phyloP scores from a whole-genome alignment of 2,329 filamentous ascomycete species.

The Phyllachora maydis region DNA sequence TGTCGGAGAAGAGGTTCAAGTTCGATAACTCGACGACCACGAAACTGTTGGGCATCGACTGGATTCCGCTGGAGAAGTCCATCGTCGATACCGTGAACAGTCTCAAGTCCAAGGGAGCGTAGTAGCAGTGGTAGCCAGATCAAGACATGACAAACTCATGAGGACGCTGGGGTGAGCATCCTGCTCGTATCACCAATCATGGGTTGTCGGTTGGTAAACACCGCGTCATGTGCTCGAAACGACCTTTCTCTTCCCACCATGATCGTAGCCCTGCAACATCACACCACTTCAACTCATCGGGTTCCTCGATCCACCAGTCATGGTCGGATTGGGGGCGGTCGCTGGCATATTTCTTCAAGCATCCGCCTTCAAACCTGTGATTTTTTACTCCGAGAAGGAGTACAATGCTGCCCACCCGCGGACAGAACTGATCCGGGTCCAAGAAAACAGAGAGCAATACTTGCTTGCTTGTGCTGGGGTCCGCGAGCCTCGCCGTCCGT shows the following conservation, averaged over 20 bases:
- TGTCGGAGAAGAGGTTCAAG: constrained; percentile 21
- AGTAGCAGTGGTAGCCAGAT: too few relatives aligned
- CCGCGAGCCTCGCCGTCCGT: constrained; percentile 26
- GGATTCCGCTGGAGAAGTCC: constrained; percentile 37
- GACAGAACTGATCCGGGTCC: constrained; percentile 25
- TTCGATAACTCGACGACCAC: constrained; percentile 38
- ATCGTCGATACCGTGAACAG: constrained; percentile 43
- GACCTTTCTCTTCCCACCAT: constrained; percentile 24
- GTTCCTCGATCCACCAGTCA: constrained; percentile 30
- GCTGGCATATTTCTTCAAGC: constrained; percentile 19
- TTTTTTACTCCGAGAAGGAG: constrained; percentile 35
- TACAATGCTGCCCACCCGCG: constrained; percentile 24
- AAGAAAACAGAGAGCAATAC: constrained; percentile 33
- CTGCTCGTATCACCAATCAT: too few relatives aligned
- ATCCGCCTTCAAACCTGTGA: constrained; percentile 27
- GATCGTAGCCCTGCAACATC: constrained; percentile 19
- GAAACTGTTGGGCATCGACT: constrained; percentile 40
- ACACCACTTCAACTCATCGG: constrained; percentile 24
- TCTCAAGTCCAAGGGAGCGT: too few relatives aligned
- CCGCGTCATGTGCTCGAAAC: too few relatives aligned
- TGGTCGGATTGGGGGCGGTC: constrained; percentile 10
- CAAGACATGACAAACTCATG: too few relatives aligned
- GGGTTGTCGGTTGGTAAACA: too few relatives aligned
- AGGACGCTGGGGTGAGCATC: too few relatives aligned
- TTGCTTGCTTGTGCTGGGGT: constrained; percentile 28